A percentile compares a stretch with the other conserved stretches of the same genome.
Conservation (phyloP, 345 rosid species). For the Durio zibethinus region DNA sequence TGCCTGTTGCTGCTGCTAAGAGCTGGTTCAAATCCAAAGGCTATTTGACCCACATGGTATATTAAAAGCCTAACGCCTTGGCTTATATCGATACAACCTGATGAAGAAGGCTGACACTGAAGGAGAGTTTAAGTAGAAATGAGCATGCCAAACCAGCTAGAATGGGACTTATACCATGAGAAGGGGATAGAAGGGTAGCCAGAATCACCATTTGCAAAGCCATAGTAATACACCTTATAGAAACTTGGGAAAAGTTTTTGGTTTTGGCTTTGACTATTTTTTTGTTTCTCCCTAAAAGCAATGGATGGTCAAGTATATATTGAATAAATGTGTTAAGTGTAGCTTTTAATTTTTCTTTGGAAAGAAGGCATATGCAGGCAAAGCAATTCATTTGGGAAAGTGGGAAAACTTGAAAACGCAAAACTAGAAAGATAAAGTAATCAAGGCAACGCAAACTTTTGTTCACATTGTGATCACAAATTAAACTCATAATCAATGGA, state of each 20-base stretch:
- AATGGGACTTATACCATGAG: constrained; percentile 8
- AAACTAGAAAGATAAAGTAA: background rate
- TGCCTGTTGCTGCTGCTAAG: too few species aligned
- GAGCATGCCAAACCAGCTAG: constrained; percentile 14
- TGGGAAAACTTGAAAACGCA: background rate
- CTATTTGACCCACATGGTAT: constrained; percentile 17
- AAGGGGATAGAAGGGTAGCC: constrained; percentile 8
- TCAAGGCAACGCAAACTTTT: background rate
- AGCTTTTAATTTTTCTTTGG: constrained; percentile 1
- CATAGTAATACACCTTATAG: background rate
- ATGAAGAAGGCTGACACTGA: constrained; percentile 9
- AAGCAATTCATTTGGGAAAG: background rate
- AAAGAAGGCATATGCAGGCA: constrained; percentile 1
- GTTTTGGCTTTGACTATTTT: background rate
- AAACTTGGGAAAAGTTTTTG: background rate
- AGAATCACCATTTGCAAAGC: constrained; percentile 17
- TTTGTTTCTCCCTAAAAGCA: too few species aligned
- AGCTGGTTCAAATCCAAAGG: background rate
- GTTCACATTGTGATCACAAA: background rate
- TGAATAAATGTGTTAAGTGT: background rate
- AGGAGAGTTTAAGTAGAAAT: constrained; percentile 25
- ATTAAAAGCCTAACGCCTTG: constrained; percentile 15
- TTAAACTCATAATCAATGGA: too few species aligned
- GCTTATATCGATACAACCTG: constrained; percentile 9
- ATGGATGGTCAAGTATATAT: background rate